Base-by-base conservation (phyloP, 495 filamentous ascomycete genomes). In the Xylona heveae region DNA sequence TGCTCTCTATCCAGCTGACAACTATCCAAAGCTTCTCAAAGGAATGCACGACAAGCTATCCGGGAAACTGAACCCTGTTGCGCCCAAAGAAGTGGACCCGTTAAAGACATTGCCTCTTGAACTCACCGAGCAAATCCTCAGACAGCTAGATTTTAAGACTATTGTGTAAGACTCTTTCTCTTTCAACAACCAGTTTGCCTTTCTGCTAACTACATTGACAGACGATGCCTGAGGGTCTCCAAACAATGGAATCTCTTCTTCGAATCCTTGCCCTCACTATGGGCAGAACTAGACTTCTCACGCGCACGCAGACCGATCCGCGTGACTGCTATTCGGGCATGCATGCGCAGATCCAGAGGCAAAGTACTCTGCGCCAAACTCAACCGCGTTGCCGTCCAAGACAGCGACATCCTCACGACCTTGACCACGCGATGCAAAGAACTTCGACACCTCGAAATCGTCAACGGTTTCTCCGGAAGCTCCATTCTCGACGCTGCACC, bases 281-380 rank as follows among this genome's bases (percentile, higher is more conserved):
- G 35, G 35, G 24, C 14, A 37, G 6, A 33, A 6, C 35, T 37
- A 15, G 35, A 33, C 14, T 19, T 31, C 28, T 31, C 28, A 3
- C 2, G 3, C 2, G 28, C 28, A 9, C 3, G 13, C 5, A 17
- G 14, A 3, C 5, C 28, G 2, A 19, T 31, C 4, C n/a, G 14
- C 14, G 28, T 19, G 14, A 31, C 10, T n/a, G 10, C 15, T 8
- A 17, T 31, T n/a, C 19, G n/a, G 15, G 19, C 28, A 31, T 31
- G 3, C 14, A 17, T 31, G 17, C 28, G 28, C 4, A 17, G 28
- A 31, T 31, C 28, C 13, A 31, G 22, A 18, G 28, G 28, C 4
- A 3, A 17, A 9, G 7, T 19, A 7, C 19, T 19, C 5, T n/a
- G 14, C 3, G 13, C 13, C 14, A 10, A n/a, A 19, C 4, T 31